Evolutionary conservation across 805 yeast species (phyloP), one percentile per base, ranked within the genome.

Genomic region (Ogataea nitratoaversa): DNA sequence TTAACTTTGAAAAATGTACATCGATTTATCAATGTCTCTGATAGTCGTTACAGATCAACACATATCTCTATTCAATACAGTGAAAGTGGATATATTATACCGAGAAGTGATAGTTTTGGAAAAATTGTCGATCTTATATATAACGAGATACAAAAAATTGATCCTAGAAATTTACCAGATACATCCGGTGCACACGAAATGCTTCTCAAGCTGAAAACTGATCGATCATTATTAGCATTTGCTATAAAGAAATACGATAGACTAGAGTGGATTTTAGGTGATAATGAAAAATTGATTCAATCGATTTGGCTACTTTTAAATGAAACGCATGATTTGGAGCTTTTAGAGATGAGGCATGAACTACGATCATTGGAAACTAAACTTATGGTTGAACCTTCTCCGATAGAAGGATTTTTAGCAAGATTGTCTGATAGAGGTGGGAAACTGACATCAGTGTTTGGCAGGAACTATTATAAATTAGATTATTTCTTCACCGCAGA

Each of bases 341-440:
- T 84, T 17, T 66, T 95, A 31, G 69, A 65, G 16, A 54, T 71
- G 19, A 48, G 55, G 13, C 71, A 70, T 38, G 67, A 69, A 41
- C 66, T 75, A 4, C 54, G 65, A 36, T 29, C 32, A 2, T 53
- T 67, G 1, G 28, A 49, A 24, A 50, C 48, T 14, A 60, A 57
- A 2, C 40, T 43, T 8, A 8, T 68, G 16, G 36, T 47, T 1
- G 95, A 84, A 54, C 96, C 96, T 0, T 38, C 63, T 0, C 81
- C 95, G 0, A 59, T 88, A 8, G 98, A 91, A 62, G 98, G 98
- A 0, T 89, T 84, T 56, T 58, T 90, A 17, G 64, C 76, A 3
- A 70, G 81, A 36, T 56, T 82, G 23, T 71, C 81, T 0, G 70
- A 76, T 32, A 67, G 73, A 42, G 54, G 59, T 5, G 87, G 87